Evolutionary conservation across 768 basidiomycete genomes (phyloP).

Genomic region (Sistotremastrum suecicum): DNA sequence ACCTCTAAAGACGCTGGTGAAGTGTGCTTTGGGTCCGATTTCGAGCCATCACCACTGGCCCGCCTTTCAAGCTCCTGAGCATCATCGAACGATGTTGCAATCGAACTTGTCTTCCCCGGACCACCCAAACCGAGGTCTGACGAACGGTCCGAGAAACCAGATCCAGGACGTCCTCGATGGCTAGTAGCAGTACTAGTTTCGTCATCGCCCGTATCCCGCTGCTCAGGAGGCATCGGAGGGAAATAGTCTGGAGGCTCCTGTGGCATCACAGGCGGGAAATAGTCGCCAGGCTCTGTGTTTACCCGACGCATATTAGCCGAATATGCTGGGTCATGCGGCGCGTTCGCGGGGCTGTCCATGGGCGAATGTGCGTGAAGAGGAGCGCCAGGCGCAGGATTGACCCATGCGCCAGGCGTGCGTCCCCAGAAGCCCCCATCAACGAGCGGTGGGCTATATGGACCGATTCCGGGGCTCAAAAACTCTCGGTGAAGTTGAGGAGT

Average conservation of each 20-base stretch:
- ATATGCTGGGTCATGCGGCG: neutral
- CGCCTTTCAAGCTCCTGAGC: too few species aligned
- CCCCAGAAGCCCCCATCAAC: constrained; percentile 46
- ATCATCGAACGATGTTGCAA: too few species aligned
- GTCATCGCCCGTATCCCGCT: constrained; percentile 8
- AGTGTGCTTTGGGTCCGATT: too few species aligned
- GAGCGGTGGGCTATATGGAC: constrained; percentile 8
- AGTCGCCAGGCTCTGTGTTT: constrained; percentile 11
- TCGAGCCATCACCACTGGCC: too few species aligned
- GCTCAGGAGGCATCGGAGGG: constrained; percentile 20
- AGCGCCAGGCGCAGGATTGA: constrained; percentile 51
- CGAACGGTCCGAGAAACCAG: too few species aligned
- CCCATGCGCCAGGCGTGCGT: constrained; percentile 30
- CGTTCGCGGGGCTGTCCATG: constrained; percentile 5
- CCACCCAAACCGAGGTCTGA: too few species aligned
- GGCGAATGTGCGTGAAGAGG: constrained; percentile 24
- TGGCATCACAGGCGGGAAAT: constrained; percentile 3
- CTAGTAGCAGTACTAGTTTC: too few species aligned
- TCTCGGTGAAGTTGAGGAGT: constrained; percentile 25
- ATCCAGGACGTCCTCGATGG: too few species aligned
- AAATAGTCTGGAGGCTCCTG: constrained; percentile 21
- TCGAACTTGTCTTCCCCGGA: too few species aligned
- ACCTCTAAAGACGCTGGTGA: too few species aligned
- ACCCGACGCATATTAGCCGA: neutral
- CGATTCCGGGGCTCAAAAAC: constrained; percentile 21